A percentile compares a stretch with the other conserved stretches of the same genome.
Conservation (phyloP, 1,284 basidiomycete species). For the Coriolopsis trogii region DNA sequence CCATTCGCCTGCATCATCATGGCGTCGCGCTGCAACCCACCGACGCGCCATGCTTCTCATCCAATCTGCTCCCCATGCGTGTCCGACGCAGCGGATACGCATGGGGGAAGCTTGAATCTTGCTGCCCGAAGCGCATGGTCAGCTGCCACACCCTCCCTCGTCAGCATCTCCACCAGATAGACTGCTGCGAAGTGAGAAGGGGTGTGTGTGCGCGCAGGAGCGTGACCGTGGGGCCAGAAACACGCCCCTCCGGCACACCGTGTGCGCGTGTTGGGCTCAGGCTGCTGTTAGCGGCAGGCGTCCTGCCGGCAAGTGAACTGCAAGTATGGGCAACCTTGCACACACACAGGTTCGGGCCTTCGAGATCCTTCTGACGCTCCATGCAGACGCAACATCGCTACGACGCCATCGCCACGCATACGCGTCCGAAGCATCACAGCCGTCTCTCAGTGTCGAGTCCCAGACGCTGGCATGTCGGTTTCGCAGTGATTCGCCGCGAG, state of each 20-base stretch:
- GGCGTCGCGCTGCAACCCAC: no score
- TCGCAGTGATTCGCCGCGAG: background rate
- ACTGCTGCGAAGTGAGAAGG: background rate
- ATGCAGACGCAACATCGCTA: no score
- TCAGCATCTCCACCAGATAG: background rate
- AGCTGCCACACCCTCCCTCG: background rate
- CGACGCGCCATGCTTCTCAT: no score
- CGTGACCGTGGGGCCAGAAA: constrained; percentile 21
- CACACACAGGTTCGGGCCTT: no score
- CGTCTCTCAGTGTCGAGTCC: no score
- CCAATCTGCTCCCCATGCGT: no score
- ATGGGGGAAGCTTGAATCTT: background rate
- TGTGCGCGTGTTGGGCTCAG: constrained; percentile 5
- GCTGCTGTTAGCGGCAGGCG: background rate
- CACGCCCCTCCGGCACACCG: constrained; percentile 2
- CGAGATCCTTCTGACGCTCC: constrained; percentile 12
- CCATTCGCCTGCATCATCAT: no score
- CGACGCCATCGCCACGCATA: no score
- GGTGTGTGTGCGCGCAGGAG: background rate
- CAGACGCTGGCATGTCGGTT: background rate
- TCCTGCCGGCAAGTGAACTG: constrained; percentile 6
- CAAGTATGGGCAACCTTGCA: no score
- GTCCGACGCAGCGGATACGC: constrained; percentile 2
- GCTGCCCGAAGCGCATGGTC: background rate
- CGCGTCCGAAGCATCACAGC: no score